Evolutionary conservation across 2,329 filamentous ascomycete species (phyloP).

Genomic region (Fusarium sp.): DNA sequence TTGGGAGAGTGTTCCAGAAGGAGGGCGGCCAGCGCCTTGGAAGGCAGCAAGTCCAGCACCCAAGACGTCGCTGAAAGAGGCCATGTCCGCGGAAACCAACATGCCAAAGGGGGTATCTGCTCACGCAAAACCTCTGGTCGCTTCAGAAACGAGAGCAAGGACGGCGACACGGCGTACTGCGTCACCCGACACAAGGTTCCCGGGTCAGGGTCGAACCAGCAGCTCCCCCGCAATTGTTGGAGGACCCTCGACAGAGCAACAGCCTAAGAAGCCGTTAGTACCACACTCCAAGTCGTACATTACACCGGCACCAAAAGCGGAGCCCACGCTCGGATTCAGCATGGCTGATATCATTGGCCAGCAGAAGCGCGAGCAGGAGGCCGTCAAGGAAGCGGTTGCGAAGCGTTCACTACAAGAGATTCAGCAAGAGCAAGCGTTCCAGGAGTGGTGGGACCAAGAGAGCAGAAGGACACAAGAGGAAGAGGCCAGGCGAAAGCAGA

Average conservation of each 20-base stretch:
- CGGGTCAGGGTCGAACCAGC: conserved; percentile 60
- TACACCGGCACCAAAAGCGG: conserved; percentile 64
- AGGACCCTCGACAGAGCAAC: conserved; percentile 40
- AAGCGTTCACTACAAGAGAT: conserved; percentile 94
- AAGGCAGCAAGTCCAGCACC: conserved; percentile 61
- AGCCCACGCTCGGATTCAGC: conserved; percentile 72
- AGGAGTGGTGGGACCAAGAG: conserved; percentile 95
- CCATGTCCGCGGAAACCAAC: conserved; percentile 48
- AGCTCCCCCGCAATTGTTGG: conserved; percentile 44
- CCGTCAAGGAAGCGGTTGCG: conserved; percentile 81
- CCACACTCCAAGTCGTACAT: conserved; percentile 71
- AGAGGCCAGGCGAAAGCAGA: conserved; percentile 54
- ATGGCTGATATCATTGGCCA: conserved; percentile 90
- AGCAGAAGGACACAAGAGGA: conserved; percentile 74
- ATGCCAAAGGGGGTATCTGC: conserved; percentile 41
- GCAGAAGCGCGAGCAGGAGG: conserved; percentile 84
- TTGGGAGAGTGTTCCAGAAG: conserved; percentile 53
- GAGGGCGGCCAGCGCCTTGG: conserved; percentile 68
- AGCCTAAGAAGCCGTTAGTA: conserved; percentile 53
- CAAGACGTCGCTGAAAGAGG: conserved; percentile 60
- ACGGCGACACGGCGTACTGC: conserved; percentile 58
- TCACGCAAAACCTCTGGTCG: conserved; percentile 53
- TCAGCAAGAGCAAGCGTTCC: conserved; percentile 95
- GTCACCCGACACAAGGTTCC: conserved; percentile 69
- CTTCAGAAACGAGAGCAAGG: conserved; percentile 51